Conservation (phyloP, 176 grass and related monocot genomes). For the Ananas comosus region DNA sequence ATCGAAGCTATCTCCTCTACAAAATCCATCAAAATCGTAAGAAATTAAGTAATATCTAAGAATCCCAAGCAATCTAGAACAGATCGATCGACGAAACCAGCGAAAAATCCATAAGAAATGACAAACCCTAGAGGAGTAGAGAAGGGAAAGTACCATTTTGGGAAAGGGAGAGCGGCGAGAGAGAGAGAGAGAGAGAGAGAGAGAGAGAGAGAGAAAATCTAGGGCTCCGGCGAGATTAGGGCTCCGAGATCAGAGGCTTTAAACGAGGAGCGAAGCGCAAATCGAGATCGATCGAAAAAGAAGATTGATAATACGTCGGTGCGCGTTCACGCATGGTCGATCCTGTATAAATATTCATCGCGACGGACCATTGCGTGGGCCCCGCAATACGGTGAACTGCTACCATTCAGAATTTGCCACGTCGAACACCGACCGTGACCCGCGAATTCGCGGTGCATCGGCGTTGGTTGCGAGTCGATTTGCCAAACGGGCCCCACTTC, state of each 20-base stretch:
- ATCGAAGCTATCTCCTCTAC: not conserved
- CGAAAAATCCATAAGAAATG: not conserved
- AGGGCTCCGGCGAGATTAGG: not conserved
- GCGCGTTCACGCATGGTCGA: not conserved
- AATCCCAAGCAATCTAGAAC: not conserved
- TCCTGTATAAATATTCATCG: not conserved
- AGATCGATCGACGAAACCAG: not conserved
- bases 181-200: not conserved
- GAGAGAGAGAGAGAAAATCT: not conserved
- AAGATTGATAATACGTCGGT: not conserved
- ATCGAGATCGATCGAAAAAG: not conserved
- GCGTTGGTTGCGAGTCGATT: too few species aligned
- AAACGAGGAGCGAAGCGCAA: not conserved
- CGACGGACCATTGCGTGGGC: not conserved
- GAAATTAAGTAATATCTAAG: not conserved
- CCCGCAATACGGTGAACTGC: not conserved
- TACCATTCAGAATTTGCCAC: not conserved
- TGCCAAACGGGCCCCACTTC: too few species aligned
- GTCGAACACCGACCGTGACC: not conserved
- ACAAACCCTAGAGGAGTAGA: not conserved
- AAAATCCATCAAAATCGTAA: not conserved
- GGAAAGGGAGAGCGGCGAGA: not conserved
- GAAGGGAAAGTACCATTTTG: not conserved
- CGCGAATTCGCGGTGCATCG: not conserved
- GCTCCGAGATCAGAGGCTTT: slow-evolving; percentile 2